Evolutionary conservation across 306 rosid species (phyloP).

Genomic region (Casuarina equisetifolia): DNA sequence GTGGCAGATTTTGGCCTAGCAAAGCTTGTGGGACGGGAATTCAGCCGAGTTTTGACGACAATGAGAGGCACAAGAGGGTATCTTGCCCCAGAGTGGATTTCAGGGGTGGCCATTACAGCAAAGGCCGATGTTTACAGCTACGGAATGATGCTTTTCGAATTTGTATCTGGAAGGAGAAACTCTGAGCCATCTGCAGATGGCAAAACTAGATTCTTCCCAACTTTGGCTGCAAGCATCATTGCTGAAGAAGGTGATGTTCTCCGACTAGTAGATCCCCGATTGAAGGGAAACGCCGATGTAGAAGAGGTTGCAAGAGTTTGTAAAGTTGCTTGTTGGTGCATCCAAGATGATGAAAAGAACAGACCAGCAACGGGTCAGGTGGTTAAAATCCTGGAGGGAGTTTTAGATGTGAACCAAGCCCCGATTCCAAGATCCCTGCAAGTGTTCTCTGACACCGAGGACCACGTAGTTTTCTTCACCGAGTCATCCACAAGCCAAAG

Average conservation of each 20-base stretch:
- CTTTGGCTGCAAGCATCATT: conserved; percentile 32
- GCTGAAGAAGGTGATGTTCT: conserved; percentile 26
- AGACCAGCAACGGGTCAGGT: conserved; percentile 48
- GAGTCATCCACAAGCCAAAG: no score
- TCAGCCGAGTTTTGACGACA: conserved; percentile 53
- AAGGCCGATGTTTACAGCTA: conserved; percentile 57
- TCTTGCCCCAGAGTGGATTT: conserved; percentile 72
- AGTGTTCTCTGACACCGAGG: no score
- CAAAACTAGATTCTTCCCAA: conserved; percentile 31
- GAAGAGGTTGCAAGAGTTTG: conserved; percentile 36
- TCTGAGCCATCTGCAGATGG: conserved; percentile 42
- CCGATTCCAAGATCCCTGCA: no score
- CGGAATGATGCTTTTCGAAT: conserved; percentile 58
- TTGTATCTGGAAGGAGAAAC: conserved; percentile 51
- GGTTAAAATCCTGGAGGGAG: no score
- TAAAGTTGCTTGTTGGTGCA: conserved; percentile 57
- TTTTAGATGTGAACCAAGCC: no score
- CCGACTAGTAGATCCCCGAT: conserved; percentile 31
- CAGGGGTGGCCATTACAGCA: conserved; percentile 45
- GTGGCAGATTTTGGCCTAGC: conserved; percentile 67
- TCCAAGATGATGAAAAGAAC: conserved; percentile 48
- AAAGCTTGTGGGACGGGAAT: conserved; percentile 53
- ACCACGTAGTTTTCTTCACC: no score
- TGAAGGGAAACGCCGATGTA: conserved; percentile 37
- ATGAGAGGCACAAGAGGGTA: conserved; percentile 74